Evolutionary conservation across 2,329 filamentous ascomycete species (phyloP), one percentile per base, ranked within the genome.

Genomic region (Plenodomus biglobosus): DNA sequence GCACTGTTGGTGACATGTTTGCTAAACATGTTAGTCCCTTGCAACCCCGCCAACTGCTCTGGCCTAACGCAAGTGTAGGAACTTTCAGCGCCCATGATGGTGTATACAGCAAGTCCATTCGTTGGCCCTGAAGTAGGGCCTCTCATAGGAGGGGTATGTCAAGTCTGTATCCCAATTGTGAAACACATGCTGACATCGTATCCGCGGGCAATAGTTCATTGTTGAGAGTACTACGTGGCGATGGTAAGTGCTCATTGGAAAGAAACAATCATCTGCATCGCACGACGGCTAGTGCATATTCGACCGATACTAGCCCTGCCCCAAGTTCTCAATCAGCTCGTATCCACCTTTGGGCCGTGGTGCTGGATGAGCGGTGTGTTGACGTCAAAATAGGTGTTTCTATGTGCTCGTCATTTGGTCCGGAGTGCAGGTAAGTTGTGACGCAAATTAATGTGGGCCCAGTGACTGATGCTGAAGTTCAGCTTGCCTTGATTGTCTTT

Each of bases 361-460:
- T 32, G 27, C 6, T 8, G 27, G 27, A 32, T 39, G 41, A 56
- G 53, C 53, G 52, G 52, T 59, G 58, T 61, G 50, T 53, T 70
- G 35, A 70, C 56, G 30, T 51, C 38, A 46, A 48, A 42, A 8
- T 24, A 71, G 68, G 68, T 70, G 66, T 50, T 70, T 94, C 71
- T 96, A 92, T 66, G 80, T 91, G 3, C 76, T 95, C 50, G 73
- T 95, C 42, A 95, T 96, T 42, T 95, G 90, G 90, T 80, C 85
- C 1, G 82, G 78, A n/a, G 71, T 67, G 30, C 66, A 68, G 59
- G 66, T 70, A 61, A 63, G 53, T 56, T 47, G 44, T 55, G 49
- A 39, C 50, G 40, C 52, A 49, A 54, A 53, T 40, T 4, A 53
- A 49, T 42, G 41, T 30, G 44, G n/a, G n/a, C n/a, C 41, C 42